These are phyloP conservation scores for Pluteus cervinus DNA, from an alignment of 768 basidiomycete species.

Conservation along the genomic window DNA sequence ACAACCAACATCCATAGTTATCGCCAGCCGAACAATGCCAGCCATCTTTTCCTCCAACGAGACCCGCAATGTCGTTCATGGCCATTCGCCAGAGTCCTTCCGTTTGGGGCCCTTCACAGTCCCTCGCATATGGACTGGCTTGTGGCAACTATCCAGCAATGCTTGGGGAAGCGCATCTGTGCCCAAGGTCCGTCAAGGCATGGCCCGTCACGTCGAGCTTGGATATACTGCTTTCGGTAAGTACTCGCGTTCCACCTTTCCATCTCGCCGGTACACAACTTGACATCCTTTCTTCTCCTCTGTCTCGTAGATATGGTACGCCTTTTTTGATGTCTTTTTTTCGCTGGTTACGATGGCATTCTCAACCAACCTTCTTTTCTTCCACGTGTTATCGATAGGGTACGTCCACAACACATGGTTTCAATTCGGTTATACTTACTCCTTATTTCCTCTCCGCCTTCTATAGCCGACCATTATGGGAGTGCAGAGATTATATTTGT, in stretches of 20 bases:
- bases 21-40: no score
- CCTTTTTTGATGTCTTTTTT: not conserved
- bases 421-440: conserved; percentile 1
- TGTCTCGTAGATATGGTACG: conserved; percentile 32
- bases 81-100: conserved; percentile 39
- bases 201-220: conserved; percentile 54
- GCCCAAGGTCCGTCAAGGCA: conserved; percentile 56
- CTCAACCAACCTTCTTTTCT: conserved; percentile 2
- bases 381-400: no score
- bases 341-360: not conserved
- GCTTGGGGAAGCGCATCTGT: conserved; percentile 79
- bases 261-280: not conserved
- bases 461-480: conserved; percentile 80
- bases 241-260: conserved; percentile 7
- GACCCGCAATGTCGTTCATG: no score
- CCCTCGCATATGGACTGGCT: conserved; percentile 69
- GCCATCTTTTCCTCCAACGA: no score
- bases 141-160: conserved; percentile 84
- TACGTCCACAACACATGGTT: no score
- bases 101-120: conserved; percentile 48
- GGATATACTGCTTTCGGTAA: conserved; percentile 65
- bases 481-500: conserved; percentile 79
- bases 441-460: conserved; percentile 1
- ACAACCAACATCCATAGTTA: no score
- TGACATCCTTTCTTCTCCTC: conserved; percentile 4